These are phyloP conservation scores for Balamuthia mandrillaris DNA, from an alignment of 208 protist species.

Conservation along the genomic window DNA sequence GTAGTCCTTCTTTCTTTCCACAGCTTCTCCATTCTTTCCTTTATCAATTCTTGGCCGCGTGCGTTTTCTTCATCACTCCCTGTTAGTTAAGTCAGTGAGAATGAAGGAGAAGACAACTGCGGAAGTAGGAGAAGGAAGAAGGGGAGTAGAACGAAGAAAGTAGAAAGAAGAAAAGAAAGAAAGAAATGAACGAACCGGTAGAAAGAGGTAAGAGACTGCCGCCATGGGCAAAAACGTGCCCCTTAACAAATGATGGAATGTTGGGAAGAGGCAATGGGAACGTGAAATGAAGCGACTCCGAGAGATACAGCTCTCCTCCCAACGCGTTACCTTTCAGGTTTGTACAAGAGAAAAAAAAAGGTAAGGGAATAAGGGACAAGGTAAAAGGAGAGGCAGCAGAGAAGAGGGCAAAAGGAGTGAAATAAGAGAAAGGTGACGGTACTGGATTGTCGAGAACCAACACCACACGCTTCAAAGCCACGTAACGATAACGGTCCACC, in stretches of 20 bases:
- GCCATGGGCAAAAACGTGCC: not conserved
- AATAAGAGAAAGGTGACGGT: not conserved
- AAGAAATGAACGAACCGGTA: too few relatives aligned
- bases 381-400: too few relatives aligned
- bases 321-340: not conserved
- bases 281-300: not conserved
- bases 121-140: not conserved
- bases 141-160: not conserved
- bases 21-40: too few relatives aligned
- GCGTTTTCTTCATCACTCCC: too few relatives aligned
- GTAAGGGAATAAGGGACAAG: too few relatives aligned
- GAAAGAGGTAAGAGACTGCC: not conserved
- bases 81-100: not conserved
- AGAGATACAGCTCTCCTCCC: not conserved
- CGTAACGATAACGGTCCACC: too few relatives aligned
- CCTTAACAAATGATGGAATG: not conserved
- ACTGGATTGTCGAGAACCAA: not conserved
- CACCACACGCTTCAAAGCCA: too few relatives aligned
- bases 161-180: too few relatives aligned
- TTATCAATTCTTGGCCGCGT: too few relatives aligned
- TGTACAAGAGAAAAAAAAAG: too few relatives aligned
- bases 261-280: not conserved
- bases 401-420: too few relatives aligned
- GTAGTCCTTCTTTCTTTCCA: not conserved
- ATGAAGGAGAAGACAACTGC: not conserved